Evolutionary conservation across 345 rosid genomes (phyloP).

Genomic region (Pseudoturritis turrita): DNA sequence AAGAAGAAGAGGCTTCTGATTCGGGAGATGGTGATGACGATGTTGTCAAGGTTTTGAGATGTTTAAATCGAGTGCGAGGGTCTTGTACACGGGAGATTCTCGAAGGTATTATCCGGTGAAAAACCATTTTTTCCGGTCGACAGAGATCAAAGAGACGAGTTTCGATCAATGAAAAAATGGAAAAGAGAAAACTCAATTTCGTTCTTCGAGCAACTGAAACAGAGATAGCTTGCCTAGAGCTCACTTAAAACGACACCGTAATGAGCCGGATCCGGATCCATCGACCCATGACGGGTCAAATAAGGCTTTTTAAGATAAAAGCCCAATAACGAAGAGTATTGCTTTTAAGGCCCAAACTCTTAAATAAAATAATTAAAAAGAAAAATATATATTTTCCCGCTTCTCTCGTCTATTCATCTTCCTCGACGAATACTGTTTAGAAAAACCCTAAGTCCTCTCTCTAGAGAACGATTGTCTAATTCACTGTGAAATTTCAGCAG

Average conservation of each 20-base stretch:
- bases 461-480: neutral
- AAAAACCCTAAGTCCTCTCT: neutral
- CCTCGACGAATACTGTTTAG: neutral
- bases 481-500: neutral
- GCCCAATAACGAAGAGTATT: too few species aligned
- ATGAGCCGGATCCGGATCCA: neutral
- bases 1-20: conserved; percentile 22
- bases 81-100: neutral
- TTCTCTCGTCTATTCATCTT: neutral
- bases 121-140: neutral
- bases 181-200: neutral
- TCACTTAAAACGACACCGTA: neutral
- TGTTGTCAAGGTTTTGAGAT: conserved; percentile 19
- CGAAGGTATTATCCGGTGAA: neutral
- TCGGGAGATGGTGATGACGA: neutral
- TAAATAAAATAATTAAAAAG: too few species aligned
- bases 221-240: too few species aligned
- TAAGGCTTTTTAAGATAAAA: too few species aligned
- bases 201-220: neutral
- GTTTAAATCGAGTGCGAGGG: conserved; percentile 2
- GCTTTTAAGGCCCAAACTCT: too few species aligned
- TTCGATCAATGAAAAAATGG: neutral
- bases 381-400: neutral
- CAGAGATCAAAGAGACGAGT: neutral
- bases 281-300: neutral